These are phyloP conservation scores for Penicillium silybi DNA, from an alignment of 495 filamentous ascomycete species.

Conservation along the genomic window DNA sequence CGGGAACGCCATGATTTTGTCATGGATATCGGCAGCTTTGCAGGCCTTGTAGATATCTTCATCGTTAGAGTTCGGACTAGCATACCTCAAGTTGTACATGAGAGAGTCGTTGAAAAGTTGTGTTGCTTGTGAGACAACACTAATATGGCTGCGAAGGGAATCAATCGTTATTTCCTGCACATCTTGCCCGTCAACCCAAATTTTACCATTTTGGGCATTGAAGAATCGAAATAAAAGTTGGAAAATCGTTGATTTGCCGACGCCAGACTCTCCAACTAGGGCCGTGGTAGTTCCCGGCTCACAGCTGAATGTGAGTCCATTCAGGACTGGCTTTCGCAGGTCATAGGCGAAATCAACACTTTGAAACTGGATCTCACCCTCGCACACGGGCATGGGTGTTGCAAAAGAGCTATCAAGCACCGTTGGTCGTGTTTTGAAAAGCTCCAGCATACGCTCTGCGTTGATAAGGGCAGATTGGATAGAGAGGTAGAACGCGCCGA, in stretches of 20 bases:
- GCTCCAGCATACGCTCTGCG: constrained; percentile 77
- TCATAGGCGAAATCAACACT: constrained; percentile 82
- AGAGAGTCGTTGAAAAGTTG: too few species aligned
- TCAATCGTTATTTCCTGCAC: constrained; percentile 75
- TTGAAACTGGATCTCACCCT: constrained; percentile 68
- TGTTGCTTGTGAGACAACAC: too few species aligned
- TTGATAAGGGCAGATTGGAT: constrained; percentile 87
- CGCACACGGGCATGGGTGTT: constrained; percentile 47
- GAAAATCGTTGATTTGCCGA: constrained; percentile 85
- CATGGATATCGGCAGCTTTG: constrained; percentile 74
- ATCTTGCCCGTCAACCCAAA: constrained; percentile 69
- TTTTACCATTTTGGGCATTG: constrained; percentile 63
- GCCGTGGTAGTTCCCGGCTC: constrained; percentile 77
- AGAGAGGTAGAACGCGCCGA: constrained; percentile 79
- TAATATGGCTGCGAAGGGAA: constrained; percentile 58
- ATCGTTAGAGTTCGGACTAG: constrained; percentile 68
- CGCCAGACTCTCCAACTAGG: constrained; percentile 81
- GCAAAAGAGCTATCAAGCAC: constrained; percentile 58
- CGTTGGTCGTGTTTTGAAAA: constrained; percentile 77
- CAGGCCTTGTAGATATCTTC: constrained; percentile 74
- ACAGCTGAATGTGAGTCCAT: constrained; percentile 65
- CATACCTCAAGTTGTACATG: constrained; percentile 71
- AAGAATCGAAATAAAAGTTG: constrained; percentile 83
- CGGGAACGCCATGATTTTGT: constrained; percentile 77
- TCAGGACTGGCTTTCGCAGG: constrained; percentile 61